Percentiles rank a stretch among this genome's conserved stretches.
Evolutionary conservation across 257 asterid genomes (phyloP).

Genomic region (Penstemon eatonii): DNA sequence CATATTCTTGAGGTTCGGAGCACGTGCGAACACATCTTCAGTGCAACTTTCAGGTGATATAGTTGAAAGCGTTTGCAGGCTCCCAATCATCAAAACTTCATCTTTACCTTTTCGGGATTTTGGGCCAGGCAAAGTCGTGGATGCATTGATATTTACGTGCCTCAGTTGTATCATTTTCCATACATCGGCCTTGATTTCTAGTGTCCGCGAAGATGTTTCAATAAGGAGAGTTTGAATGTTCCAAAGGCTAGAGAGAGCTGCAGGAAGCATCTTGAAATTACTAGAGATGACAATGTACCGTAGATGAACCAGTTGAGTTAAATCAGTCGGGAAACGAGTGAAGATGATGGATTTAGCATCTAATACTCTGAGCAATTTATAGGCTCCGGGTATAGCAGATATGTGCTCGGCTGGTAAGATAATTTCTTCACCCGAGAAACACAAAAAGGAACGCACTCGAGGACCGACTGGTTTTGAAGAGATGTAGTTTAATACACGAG

Average conservation of each 20-base stretch:
- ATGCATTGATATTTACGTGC: constrained; percentile 49
- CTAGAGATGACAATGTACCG: constrained; percentile 50
- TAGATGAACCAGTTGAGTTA: constrained; percentile 48
- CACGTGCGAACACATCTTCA: constrained; percentile 43
- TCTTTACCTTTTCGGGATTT: constrained; percentile 40
- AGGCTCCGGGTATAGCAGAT: constrained; percentile 45
- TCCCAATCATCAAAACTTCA: constrained; percentile 28
- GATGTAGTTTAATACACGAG: constrained; percentile 41
- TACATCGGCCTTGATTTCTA: constrained; percentile 47
- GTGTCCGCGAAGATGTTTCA: constrained; percentile 42
- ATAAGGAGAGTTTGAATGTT: constrained; percentile 52
- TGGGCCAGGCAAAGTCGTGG: constrained; percentile 40
- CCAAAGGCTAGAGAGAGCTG: constrained; percentile 46
- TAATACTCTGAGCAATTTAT: constrained; percentile 55
- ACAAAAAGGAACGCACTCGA: constrained; percentile 56
- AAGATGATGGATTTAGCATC: constrained; percentile 45
- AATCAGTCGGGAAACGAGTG: constrained; percentile 42
- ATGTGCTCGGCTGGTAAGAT: constrained; percentile 35
- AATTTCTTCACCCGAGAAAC: constrained; percentile 39
- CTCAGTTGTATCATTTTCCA: constrained; percentile 62
- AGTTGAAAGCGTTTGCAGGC: constrained; percentile 56
- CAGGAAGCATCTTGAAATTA: constrained; percentile 40
- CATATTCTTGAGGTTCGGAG: constrained; percentile 45
- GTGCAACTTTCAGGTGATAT: constrained; percentile 68
- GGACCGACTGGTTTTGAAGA: constrained; percentile 43